phyloP scores from a whole-genome alignment of 1,139 yeast species.

The Sugiyamaella xylanicola region DNA sequence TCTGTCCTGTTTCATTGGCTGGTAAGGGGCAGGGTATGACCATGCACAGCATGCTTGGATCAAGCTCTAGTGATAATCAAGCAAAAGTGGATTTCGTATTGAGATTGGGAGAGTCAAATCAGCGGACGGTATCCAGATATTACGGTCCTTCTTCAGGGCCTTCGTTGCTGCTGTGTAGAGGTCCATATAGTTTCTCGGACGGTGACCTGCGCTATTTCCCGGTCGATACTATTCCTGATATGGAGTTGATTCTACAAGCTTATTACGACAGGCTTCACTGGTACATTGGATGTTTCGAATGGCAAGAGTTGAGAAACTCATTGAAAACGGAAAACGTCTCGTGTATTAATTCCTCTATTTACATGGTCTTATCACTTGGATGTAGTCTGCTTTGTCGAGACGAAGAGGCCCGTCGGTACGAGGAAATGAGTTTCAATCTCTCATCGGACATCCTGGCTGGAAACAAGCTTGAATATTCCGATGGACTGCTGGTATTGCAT shows the following conservation, averaged over 20 bases:
- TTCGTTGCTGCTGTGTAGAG: slow-evolving; percentile 27
- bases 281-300: slow-evolving; percentile 29
- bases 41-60: slow-evolving; percentile 6
- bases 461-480: slow-evolving; percentile 16
- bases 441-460: slow-evolving; percentile 16
- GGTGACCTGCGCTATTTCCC: slow-evolving; percentile 25
- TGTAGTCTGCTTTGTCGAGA: slow-evolving; percentile 21
- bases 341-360: slow-evolving; percentile 27
- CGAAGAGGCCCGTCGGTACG: slow-evolving; percentile 23
- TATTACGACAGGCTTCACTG: slow-evolving; percentile 29
- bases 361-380: slow-evolving; percentile 27
- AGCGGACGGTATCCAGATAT: slow-evolving; percentile 25
- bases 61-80: slow-evolving; percentile 7
- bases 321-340: slow-evolving; percentile 25
- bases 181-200: slow-evolving; percentile 19
- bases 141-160: slow-evolving; percentile 33
- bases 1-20: background rate
- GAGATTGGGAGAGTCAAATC: slow-evolving; percentile 27
- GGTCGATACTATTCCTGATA: slow-evolving; percentile 24
- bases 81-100: slow-evolving; percentile 24
- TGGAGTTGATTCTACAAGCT: slow-evolving; percentile 23
- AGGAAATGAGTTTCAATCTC: slow-evolving; percentile 12
- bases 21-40: background rate
- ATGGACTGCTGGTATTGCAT: slow-evolving; percentile 20
- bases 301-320: slow-evolving; percentile 26